Evolutionary conservation across 305 asterid species (phyloP).

Genomic region (Fraxinus sp.): DNA sequence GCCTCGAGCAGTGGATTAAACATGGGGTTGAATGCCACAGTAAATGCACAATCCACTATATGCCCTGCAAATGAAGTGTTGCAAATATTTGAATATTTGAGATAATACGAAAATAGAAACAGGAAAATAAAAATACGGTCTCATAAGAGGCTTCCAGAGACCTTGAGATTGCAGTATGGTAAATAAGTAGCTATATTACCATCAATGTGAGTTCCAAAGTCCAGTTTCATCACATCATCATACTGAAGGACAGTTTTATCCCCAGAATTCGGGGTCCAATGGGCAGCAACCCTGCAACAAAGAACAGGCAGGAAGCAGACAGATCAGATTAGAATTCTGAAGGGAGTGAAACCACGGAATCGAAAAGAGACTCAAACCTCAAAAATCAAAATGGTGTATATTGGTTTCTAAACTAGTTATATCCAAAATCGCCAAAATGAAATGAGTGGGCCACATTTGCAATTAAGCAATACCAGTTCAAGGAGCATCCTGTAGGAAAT

Average conservation of each 20-base stretch:
- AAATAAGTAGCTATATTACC: constrained; percentile 45
- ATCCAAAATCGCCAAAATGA: constrained; percentile 2
- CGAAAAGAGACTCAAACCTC: not conserved
- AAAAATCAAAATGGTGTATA: not conserved
- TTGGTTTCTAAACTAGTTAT: not conserved
- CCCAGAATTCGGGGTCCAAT: constrained; percentile 57
- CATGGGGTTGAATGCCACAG: constrained; percentile 96
- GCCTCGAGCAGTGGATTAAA: constrained; percentile 90
- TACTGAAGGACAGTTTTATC: constrained; percentile 54
- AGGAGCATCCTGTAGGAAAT: constrained; percentile 55
- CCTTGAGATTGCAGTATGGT: constrained; percentile 8
- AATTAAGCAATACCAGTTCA: constrained; percentile 36
- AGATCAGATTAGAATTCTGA: not conserved
- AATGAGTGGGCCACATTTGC: not conserved
- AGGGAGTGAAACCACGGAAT: not conserved
- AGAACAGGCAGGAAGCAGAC: not conserved
- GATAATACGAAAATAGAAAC: constrained; percentile 1
- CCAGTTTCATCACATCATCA: constrained; percentile 61
- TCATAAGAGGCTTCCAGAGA: constrained; percentile 13
- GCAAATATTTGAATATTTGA: constrained; percentile 23
- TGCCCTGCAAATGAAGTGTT: constrained; percentile 53
- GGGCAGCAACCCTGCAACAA: constrained; percentile 53
- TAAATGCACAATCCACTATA: constrained; percentile 93
- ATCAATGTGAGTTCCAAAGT: constrained; percentile 92
- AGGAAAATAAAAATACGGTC: not conserved